A percentile compares a stretch with the other conserved stretches of the same genome.
phyloP scores from a whole-genome alignment of 2,329 filamentous ascomycete species.

The Cryphonectria naterciae region DNA sequence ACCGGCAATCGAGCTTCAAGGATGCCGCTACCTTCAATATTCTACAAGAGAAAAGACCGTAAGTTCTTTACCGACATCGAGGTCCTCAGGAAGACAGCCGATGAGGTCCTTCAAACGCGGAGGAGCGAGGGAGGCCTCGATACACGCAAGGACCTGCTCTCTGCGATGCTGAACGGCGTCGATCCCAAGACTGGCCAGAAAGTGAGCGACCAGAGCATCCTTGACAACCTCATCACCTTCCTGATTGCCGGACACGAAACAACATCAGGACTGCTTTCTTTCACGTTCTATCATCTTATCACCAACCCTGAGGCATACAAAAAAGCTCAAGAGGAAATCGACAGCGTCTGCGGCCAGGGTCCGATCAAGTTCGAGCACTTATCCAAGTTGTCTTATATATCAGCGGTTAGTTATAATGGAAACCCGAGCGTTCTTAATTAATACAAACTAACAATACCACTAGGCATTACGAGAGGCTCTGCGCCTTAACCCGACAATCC shows the following conservation, averaged over 20 bases:
- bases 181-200: conserved; percentile 30
- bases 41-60: not conserved
- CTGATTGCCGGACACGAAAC: conserved; percentile 32
- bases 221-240: conserved; percentile 30
- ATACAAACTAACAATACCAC: not conserved
- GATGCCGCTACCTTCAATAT: not conserved
- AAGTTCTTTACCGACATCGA: not conserved
- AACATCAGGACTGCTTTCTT: conserved; percentile 28
- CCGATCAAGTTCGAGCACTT: conserved; percentile 27
- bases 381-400: conserved; percentile 27
- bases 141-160: conserved; percentile 26
- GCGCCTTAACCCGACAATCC: not conserved
- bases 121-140: conserved; percentile 11
- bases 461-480: not conserved
- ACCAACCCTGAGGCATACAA: conserved; percentile 28
- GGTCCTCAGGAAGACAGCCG: not conserved
- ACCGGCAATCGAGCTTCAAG: not conserved
- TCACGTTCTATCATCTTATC: conserved; percentile 29
- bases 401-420: not conserved
- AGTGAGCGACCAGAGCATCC: conserved; percentile 30
- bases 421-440: not conserved
- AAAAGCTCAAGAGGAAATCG: conserved; percentile 30
- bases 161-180: conserved; percentile 28
- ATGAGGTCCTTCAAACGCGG: not conserved
- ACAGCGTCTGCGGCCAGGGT: conserved; percentile 28